phyloP scores from a whole-genome alignment of 2,329 filamentous ascomycete species.

The Byssothecium circinans region DNA sequence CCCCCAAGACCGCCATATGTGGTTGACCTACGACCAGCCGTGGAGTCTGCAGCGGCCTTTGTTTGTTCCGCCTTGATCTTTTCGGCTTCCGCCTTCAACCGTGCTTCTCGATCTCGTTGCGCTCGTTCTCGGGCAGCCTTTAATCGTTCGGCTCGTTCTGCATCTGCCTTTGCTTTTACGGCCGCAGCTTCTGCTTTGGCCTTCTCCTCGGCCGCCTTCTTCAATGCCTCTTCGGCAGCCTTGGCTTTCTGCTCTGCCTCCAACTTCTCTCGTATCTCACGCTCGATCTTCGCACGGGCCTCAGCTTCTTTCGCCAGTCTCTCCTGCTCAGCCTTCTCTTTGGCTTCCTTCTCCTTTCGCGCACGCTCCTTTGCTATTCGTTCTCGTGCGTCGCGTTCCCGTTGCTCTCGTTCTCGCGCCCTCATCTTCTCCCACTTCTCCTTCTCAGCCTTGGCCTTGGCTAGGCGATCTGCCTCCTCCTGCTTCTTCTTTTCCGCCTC shows the following conservation, averaged over 20 bases:
- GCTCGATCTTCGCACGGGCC: slow-evolving; percentile 42
- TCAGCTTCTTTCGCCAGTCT: slow-evolving; percentile 39
- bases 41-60: slow-evolving; percentile 11
- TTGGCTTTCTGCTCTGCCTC: slow-evolving; percentile 45
- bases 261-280: slow-evolving; percentile 46
- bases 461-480: slow-evolving; percentile 43
- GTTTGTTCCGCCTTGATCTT: slow-evolving; percentile 29
- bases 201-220: slow-evolving; percentile 38
- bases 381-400: slow-evolving; percentile 53
- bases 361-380: slow-evolving; percentile 46
- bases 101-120: slow-evolving; percentile 41
- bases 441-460: slow-evolving; percentile 52
- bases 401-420: slow-evolving; percentile 51
- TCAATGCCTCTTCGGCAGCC: slow-evolving; percentile 42
- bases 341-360: slow-evolving; percentile 44
- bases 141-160: slow-evolving; percentile 38
- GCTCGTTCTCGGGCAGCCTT: slow-evolving; percentile 45
- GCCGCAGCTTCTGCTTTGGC: slow-evolving; percentile 30
- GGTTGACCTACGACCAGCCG: slow-evolving; percentile 32
- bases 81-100: slow-evolving; percentile 40
- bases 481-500: slow-evolving; percentile 43
- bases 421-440: slow-evolving; percentile 55
- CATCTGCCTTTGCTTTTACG: slow-evolving; percentile 37
- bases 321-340: slow-evolving; percentile 47
- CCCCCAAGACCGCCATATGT: slow-evolving; percentile 53